Evolutionary conservation across 169 alveolate species (phyloP).

Genomic region (Plasmodium ovale): DNA sequence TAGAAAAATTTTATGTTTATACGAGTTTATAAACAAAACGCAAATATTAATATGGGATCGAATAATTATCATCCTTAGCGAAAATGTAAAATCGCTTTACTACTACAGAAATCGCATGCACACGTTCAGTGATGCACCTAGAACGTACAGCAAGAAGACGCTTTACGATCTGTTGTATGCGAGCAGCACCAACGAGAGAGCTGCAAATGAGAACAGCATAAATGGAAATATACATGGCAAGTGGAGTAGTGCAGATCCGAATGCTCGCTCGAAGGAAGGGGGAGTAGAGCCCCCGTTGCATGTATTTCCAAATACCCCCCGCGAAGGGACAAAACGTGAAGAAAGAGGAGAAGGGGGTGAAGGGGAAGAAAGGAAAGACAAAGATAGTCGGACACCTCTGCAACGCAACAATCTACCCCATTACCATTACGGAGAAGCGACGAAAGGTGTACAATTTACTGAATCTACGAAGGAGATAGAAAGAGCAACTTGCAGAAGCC

Average conservation of each 20-base stretch:
- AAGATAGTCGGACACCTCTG: too few species aligned
- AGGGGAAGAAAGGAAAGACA: background rate
- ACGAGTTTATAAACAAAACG: constrained; percentile 17
- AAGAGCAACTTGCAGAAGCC: too few species aligned
- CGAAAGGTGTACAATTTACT: too few species aligned
- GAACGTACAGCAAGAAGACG: background rate
- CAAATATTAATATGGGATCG: constrained; percentile 45
- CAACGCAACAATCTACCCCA: too few species aligned
- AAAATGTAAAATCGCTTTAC: constrained; percentile 17
- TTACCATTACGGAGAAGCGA: too few species aligned
- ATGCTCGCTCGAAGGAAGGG: background rate
- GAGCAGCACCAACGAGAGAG: background rate
- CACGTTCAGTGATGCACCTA: background rate
- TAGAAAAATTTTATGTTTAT: constrained; percentile 28
- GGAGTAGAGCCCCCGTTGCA: too few species aligned
- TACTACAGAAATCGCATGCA: too few species aligned
- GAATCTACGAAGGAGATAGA: too few species aligned
- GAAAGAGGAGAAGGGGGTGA: too few species aligned
- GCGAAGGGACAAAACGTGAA: background rate
- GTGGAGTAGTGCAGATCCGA: background rate
- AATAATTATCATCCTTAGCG: constrained; percentile 9
- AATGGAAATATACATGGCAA: background rate
- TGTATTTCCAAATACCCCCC: background rate
- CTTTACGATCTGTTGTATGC: background rate
- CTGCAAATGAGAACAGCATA: background rate